phyloP scores from a whole-genome alignment of 169 alveolate genomes.

The Plasmodium gonderi region DNA sequence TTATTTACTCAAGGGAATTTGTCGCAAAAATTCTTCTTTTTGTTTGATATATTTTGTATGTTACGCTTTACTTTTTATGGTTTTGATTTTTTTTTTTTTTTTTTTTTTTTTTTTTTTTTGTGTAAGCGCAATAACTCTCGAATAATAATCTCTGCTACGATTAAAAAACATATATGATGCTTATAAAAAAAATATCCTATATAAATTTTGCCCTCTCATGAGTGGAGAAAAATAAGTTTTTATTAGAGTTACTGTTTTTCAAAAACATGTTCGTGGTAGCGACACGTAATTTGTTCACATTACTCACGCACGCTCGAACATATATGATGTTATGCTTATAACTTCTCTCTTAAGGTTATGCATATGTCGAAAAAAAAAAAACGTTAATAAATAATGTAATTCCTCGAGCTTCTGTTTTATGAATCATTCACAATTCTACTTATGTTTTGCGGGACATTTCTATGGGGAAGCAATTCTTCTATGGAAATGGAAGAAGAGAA shows the following conservation, averaged over 20 bases:
- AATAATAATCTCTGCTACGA: too few relatives aligned
- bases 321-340: not conserved
- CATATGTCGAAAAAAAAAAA: too few relatives aligned
- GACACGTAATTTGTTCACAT: not conserved
- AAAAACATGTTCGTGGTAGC: not conserved
- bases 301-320: too few relatives aligned
- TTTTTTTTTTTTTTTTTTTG: not conserved
- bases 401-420: too few relatives aligned
- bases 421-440: too few relatives aligned
- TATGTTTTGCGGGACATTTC: too few relatives aligned
- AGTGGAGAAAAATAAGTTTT: not conserved
- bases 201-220: not conserved
- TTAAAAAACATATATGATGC: too few relatives aligned
- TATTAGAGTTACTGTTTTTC: not conserved
- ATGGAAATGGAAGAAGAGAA: too few relatives aligned
- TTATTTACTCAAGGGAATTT: not conserved
- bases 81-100: conserved; percentile 28
- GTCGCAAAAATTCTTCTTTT: not conserved
- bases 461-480: too few relatives aligned
- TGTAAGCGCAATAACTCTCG: too few relatives aligned
- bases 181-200: not conserved
- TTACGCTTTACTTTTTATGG: not conserved
- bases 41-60: not conserved
- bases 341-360: too few relatives aligned
- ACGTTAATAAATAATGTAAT: too few relatives aligned